Percentiles rank a stretch among this genome's conserved stretches.
Evolutionary conservation across 1,284 basidiomycete species (phyloP).

Genomic region (Leucoagaricus sp.): DNA sequence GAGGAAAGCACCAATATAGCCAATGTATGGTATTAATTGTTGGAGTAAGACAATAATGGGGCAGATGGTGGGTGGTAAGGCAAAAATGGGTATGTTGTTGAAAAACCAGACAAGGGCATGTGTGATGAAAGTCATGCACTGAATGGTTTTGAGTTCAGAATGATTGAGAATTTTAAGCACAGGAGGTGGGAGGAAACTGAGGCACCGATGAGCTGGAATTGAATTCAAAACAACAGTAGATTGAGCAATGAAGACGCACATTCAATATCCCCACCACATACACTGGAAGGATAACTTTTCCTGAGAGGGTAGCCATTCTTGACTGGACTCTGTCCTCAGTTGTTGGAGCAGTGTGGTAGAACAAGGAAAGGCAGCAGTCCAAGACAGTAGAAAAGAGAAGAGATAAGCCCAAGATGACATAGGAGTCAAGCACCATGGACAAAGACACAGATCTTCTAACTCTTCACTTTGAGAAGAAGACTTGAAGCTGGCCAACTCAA

Average conservation of each 20-base stretch:
- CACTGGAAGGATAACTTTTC: constrained; percentile 67
- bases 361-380: not conserved
- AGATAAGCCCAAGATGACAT: not conserved
- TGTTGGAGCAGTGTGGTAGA: constrained; percentile 13
- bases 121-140: constrained; percentile 69
- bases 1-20: constrained; percentile 76
- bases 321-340: constrained; percentile 15
- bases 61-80: constrained; percentile 59
- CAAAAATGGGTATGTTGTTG: constrained; percentile 56
- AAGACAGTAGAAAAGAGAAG: not conserved
- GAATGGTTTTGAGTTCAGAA: constrained; percentile 62
- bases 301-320: constrained; percentile 66
- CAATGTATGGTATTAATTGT: constrained; percentile 66
- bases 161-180: constrained; percentile 63
- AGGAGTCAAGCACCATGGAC: not conserved
- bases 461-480: constrained; percentile 38
- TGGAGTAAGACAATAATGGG: constrained; percentile 59
- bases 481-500: constrained; percentile 68
- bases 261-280: constrained; percentile 81
- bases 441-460: not conserved
- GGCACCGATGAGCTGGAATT: not conserved
- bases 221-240: not conserved
- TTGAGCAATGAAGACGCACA: constrained; percentile 46
- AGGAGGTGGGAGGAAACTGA: constrained; percentile 67
- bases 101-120: constrained; percentile 76